Conservation (phyloP, 257 asterid species). For the Rubia yunnanensis region DNA sequence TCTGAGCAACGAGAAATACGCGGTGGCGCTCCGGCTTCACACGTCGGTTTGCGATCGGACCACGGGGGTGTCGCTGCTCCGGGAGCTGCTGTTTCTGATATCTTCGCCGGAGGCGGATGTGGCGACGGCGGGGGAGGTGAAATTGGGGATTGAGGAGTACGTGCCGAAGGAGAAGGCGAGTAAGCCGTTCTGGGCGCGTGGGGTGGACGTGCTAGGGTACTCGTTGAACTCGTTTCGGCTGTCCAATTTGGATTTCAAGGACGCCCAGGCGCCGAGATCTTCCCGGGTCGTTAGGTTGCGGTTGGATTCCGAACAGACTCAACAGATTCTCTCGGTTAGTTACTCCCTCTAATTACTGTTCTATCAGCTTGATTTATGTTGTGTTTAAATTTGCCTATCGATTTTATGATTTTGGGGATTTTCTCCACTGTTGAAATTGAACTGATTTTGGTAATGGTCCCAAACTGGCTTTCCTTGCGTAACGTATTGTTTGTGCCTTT, state of each 20-base stretch:
- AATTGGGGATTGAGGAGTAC: conserved; percentile 57
- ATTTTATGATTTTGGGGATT: background rate
- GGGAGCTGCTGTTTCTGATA: conserved; percentile 40
- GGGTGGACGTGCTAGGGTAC: conserved; percentile 73
- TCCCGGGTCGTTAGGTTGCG: conserved; percentile 60
- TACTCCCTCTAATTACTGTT: background rate
- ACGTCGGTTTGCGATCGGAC: conserved; percentile 76
- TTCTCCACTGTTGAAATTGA: background rate
- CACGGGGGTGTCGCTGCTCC: conserved; percentile 49
- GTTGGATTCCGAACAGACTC: conserved; percentile 41
- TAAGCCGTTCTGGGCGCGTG: conserved; percentile 87
- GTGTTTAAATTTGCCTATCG: background rate
- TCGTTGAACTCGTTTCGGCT: conserved; percentile 68
- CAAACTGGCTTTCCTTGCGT: background rate
- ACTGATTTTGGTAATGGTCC: background rate
- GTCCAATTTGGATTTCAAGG: conserved; percentile 43
- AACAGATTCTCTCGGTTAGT: conserved; percentile 57
- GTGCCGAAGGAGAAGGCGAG: conserved; percentile 56
- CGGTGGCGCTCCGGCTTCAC: conserved; percentile 55
- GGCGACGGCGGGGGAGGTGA: background rate
- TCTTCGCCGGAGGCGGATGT: conserved; percentile 11
- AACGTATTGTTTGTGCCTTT: background rate
- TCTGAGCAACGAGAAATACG: conserved; percentile 32
- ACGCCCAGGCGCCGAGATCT: conserved; percentile 35
- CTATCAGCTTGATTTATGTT: background rate